A percentile compares a stretch with the other conserved stretches of the same genome.
phyloP scores from a whole-genome alignment of 495 filamentous ascomycete genomes.

The Terfezia claveryi region DNA sequence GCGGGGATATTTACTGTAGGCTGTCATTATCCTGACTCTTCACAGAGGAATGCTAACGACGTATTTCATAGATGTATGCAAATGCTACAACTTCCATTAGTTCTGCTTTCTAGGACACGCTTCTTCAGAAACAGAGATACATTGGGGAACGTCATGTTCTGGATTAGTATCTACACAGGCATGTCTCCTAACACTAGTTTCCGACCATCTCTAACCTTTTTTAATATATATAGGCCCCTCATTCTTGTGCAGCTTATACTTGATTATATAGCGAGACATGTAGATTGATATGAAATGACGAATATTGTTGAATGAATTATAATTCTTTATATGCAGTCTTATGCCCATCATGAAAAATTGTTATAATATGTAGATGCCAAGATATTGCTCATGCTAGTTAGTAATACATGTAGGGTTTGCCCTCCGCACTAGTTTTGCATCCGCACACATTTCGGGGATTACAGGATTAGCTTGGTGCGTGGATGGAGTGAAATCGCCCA shows the following conservation, averaged over 20 bases:
- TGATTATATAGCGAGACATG: slow-evolving; percentile 30
- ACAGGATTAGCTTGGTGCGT: not conserved
- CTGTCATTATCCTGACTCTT: not conserved
- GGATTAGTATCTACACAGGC: slow-evolving; percentile 35
- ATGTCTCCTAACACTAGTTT: not conserved
- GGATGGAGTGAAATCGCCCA: not conserved
- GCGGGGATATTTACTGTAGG: slow-evolving; percentile 40
- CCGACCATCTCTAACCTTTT: not conserved
- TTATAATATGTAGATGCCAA: too few species aligned
- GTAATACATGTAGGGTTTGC: too few species aligned
- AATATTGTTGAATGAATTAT: too few species aligned
- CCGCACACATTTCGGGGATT: not conserved
- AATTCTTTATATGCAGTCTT: too few species aligned
- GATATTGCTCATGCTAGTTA: too few species aligned
- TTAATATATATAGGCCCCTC: slow-evolving; percentile 34
- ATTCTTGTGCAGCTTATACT: slow-evolving; percentile 45
- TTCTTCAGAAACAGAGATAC: slow-evolving; percentile 35
- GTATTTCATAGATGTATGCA: slow-evolving; percentile 26
- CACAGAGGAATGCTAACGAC: not conserved
- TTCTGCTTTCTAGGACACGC: slow-evolving; percentile 37
- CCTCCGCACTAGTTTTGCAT: not conserved
- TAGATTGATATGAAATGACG: too few species aligned
- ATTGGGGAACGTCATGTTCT: slow-evolving; percentile 52
- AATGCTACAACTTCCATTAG: slow-evolving; percentile 48
- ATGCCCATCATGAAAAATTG: too few species aligned